A percentile compares a stretch with the other conserved stretches of the same genome.
Evolutionary conservation across 345 rosid species (phyloP).

Genomic region (Aquilaria yunnanensis): DNA sequence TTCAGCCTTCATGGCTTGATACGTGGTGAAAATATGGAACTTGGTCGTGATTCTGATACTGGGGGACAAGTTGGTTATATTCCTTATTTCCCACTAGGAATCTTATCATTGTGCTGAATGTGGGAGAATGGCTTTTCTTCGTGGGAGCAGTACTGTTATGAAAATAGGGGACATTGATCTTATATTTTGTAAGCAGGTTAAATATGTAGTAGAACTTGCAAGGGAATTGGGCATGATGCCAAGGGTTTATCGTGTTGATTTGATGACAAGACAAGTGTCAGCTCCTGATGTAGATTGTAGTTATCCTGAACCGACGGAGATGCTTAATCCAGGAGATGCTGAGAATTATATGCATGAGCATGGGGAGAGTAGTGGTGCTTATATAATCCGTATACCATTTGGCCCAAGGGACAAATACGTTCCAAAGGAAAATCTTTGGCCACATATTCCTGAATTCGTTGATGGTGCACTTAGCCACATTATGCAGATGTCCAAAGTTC

Average conservation of each 20-base stretch:
- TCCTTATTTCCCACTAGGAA: too few species aligned
- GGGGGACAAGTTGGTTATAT: slow-evolving; percentile 73
- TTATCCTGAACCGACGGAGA: slow-evolving; percentile 92
- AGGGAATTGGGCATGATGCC: slow-evolving; percentile 87
- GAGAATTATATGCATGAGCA: slow-evolving; percentile 66
- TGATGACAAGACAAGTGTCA: slow-evolving; percentile 76
- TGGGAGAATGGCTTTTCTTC: background rate
- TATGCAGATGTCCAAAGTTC: slow-evolving; percentile 93
- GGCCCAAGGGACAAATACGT: slow-evolving; percentile 88
- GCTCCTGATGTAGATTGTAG: slow-evolving; percentile 91
- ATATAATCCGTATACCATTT: slow-evolving; percentile 90
- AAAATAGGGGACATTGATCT: too few species aligned
- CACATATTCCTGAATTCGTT: slow-evolving; percentile 93
- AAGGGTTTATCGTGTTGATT: slow-evolving; percentile 84
- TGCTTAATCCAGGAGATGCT: slow-evolving; percentile 68
- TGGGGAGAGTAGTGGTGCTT: slow-evolving; percentile 99
- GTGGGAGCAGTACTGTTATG: too few species aligned
- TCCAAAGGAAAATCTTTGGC: slow-evolving; percentile 91
- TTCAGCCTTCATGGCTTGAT: slow-evolving; percentile 94
- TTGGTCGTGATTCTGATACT: slow-evolving; percentile 89
- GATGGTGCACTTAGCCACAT: slow-evolving; percentile 94
- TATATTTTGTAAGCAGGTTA: slow-evolving; percentile 32
- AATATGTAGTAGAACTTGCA: slow-evolving; percentile 92
- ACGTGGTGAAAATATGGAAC: slow-evolving; percentile 91
- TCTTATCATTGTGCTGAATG: too few species aligned